These are phyloP conservation scores for Scutellaria barbata DNA, from an alignment of 257 asterid genomes.

Conservation along the genomic window DNA sequence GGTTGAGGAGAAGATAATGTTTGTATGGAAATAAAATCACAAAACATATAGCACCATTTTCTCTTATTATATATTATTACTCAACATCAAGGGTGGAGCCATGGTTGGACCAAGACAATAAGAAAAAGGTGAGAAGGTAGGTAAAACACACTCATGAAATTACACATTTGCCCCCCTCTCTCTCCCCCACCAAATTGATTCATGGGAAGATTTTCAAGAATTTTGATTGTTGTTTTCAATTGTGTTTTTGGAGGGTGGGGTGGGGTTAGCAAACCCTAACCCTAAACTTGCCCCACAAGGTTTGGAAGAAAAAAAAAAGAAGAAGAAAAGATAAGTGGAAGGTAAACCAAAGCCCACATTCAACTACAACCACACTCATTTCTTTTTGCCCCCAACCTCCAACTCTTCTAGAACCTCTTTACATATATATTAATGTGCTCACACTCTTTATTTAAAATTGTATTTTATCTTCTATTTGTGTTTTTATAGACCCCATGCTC, in stretches of 20 bases:
- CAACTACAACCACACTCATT: constrained; percentile 69
- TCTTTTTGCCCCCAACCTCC: constrained; percentile 51
- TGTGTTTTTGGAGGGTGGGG: background rate
- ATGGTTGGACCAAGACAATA: constrained; percentile 33
- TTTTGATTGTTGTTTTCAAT: background rate
- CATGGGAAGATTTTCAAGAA: constrained; percentile 26
- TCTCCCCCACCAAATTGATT: constrained; percentile 30
- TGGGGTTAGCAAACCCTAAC: constrained; percentile 38
- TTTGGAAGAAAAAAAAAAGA: constrained; percentile 25
- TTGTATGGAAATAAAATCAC: too few species aligned
- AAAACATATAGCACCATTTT: too few species aligned
- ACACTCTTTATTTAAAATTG: too few species aligned
- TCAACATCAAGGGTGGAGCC: constrained; percentile 38
- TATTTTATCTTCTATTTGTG: too few species aligned
- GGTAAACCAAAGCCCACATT: constrained; percentile 56
- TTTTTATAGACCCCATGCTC: too few species aligned
- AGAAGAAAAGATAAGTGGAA: constrained; percentile 39
- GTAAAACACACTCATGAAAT: constrained; percentile 34
- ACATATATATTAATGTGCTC: background rate
- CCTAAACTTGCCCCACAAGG: constrained; percentile 52
- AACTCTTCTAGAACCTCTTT: constrained; percentile 70
- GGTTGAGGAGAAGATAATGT: too few species aligned
- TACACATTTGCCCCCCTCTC: constrained; percentile 31
- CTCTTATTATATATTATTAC: too few species aligned
- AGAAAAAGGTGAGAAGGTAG: constrained; percentile 36